Evolutionary conservation across 768 basidiomycete species (phyloP), one percentile per base, ranked within the genome.

Genomic region (Hygrophoropsis aurantiaca): DNA sequence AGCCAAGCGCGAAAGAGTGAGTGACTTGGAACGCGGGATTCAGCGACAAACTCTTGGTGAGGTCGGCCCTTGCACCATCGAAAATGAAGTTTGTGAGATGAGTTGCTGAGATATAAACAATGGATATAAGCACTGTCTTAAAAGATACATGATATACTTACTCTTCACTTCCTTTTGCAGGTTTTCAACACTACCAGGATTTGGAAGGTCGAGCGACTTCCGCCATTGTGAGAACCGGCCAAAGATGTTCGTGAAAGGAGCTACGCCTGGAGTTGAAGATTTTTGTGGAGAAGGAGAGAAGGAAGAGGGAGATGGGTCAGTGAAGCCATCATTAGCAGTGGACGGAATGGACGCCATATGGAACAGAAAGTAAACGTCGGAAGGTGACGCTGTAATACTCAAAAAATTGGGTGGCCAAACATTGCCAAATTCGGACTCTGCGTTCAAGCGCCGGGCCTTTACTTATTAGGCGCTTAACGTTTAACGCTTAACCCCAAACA

Each of bases 1-100:
- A 92, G 16, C 92, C 97, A 47, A 97, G 74, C 49, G 85, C 78
- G 72, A 99, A 97, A 19, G 93, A 90, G 68, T 99, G 97, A 51
- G 94, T 94, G 58, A 97, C 88, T 75, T 98, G 95, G 81, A 98
- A 98, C 42, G 90, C 82, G n/a, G 97, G 97, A 66, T 83, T 90
- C 66, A 87, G 78, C 23, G 93, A 95, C 57, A 98, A 76, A 57
- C 81, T 86, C 73, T 98, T 99, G 40, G 90, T 87, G 58, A 98
- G 75, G 74, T 99, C 97, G 25, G 95, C 97, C 57, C 94, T 80
- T 21, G 89, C 97, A 55, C 97, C 97, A 74, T 99, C 97, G 67
- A 98, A 98, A 62, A 93, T 83, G 73, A 87, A 95, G 74, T 95
- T 97, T 37, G 86, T 88, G 41, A 97, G 71, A 60, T 92, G 92